Evolutionary conservation across 345 rosid species (phyloP), one percentile per base, ranked within the genome.

Genomic region (Arabis hirsuta): DNA sequence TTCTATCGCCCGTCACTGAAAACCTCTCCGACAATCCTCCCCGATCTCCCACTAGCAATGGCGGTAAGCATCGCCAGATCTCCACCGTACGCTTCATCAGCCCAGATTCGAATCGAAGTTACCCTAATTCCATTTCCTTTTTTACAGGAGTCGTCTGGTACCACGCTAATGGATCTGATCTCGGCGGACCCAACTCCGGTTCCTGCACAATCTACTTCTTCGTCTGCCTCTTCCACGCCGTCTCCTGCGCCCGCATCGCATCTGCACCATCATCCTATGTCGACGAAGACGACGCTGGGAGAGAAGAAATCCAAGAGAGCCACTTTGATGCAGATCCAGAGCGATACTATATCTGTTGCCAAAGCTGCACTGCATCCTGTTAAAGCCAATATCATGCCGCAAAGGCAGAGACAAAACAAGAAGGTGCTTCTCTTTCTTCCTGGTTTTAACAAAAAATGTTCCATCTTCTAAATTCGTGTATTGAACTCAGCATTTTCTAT

Each of bases 81-180:
- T 62, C 65, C 50, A 62, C 57, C 68, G 31, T 65, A 65, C 9
- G 45, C 38, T 50, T 42, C 38, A 48, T 26, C 27, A 31, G 50
- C 41, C 22, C 52, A 9, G 10, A 70, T 55, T 69, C 39, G 52
- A 76, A 55, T 55, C 59, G 57, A 46, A 20, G 7, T 69, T 20
- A 67, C 24, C 62, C 53, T 26, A 12, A 7, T 34, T 27, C 29
- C 32, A 65, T 74, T 62, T 46, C 32, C 32, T 13, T 13, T 22
- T 31, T 61, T 7, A 34, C 72, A 91, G 97, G 98, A 95, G 41
- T 86, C 96, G 7, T 83, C 96, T 57, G 98, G 98, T 67, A 88
- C 77, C 20, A 91, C 99, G 62, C 85, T 95, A 69, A 95, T 95
- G 99, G 99, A 95, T 91, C 92, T 91, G 82, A 95, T 95, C 52